Percentiles rank a stretch among this genome's conserved stretches.
These are phyloP conservation scores for Lentinula novae-zelandiae DNA, from an alignment of 1,284 basidiomycete species.

Conservation along the genomic window DNA sequence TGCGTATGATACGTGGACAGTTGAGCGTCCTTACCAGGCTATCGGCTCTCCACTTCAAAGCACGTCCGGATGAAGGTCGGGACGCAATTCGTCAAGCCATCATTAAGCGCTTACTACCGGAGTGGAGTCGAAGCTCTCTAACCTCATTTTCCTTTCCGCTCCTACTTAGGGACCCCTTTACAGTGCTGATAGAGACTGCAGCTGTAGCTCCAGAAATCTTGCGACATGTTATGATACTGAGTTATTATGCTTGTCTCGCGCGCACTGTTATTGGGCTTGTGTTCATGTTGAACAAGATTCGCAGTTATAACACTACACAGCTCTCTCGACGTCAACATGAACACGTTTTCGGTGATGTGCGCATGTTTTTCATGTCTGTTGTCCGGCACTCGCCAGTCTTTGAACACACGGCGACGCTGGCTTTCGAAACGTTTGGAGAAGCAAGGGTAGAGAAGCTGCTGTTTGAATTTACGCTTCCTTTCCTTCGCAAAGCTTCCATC, in stretches of 20 bases:
- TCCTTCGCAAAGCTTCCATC: conserved; percentile 88
- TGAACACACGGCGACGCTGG: conserved; percentile 73
- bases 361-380: conserved; percentile 84
- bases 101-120: conserved; percentile 82
- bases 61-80: conserved; percentile 62
- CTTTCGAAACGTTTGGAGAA: conserved; percentile 75
- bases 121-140: conserved; percentile 82
- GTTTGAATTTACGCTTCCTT: conserved; percentile 89
- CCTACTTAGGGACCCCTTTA: conserved; percentile 84
- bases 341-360: conserved; percentile 71
- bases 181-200: conserved; percentile 83
- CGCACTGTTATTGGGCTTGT: conserved; percentile 82
- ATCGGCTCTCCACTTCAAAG: conserved; percentile 64
- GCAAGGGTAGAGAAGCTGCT: conserved; percentile 82
- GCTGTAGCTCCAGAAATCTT: conserved; percentile 87
- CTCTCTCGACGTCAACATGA: conserved; percentile 47
- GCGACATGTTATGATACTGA: conserved; percentile 77
- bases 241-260: conserved; percentile 87
- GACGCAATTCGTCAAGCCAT: conserved; percentile 79
- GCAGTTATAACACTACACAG: conserved; percentile 45
- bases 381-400: conserved; percentile 77
- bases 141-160: conserved; percentile 75
- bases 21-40: conserved; percentile 68
- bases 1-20: conserved; percentile 74
- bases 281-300: conserved; percentile 71